Evolutionary conservation across 129 eudicot genomes (phyloP).

Genomic region (Gnaphalium uliginosum): DNA sequence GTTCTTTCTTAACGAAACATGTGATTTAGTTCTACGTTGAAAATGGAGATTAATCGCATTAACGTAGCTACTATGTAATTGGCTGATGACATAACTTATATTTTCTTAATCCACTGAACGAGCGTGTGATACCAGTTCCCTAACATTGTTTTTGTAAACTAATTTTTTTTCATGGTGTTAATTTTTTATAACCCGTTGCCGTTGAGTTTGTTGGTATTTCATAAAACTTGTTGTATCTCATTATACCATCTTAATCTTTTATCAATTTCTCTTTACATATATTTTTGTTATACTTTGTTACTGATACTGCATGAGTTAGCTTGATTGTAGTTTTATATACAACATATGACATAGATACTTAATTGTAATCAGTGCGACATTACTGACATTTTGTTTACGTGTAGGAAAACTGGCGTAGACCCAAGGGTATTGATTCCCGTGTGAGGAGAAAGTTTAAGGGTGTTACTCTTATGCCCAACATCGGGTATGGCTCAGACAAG

Average conservation of each 20-base stretch:
- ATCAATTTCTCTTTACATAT: too few relatives aligned
- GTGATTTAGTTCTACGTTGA: neutral
- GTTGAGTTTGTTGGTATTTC: neutral
- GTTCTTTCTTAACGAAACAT: neutral
- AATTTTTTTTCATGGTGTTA: neutral
- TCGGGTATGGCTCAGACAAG: constrained; percentile 77
- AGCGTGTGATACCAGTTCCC: neutral
- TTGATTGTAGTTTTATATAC: neutral
- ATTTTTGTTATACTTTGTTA: neutral
- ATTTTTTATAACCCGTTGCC: neutral
- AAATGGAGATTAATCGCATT: neutral
- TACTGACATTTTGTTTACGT: neutral
- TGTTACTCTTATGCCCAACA: constrained; percentile 67
- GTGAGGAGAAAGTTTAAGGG: constrained; percentile 84
- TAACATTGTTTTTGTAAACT: neutral
- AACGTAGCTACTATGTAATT: neutral
- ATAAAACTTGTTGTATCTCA: too few relatives aligned
- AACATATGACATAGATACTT: neutral
- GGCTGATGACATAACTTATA: neutral
- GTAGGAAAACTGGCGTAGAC: constrained; percentile 75
- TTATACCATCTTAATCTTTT: neutral
- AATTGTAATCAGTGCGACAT: neutral
- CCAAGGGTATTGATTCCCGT: constrained; percentile 80
- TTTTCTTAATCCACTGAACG: too few relatives aligned
- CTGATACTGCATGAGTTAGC: neutral